These are phyloP conservation scores for Scheffersomyces insectosa DNA, from an alignment of 1,139 yeast genomes.

Conservation along the genomic window DNA sequence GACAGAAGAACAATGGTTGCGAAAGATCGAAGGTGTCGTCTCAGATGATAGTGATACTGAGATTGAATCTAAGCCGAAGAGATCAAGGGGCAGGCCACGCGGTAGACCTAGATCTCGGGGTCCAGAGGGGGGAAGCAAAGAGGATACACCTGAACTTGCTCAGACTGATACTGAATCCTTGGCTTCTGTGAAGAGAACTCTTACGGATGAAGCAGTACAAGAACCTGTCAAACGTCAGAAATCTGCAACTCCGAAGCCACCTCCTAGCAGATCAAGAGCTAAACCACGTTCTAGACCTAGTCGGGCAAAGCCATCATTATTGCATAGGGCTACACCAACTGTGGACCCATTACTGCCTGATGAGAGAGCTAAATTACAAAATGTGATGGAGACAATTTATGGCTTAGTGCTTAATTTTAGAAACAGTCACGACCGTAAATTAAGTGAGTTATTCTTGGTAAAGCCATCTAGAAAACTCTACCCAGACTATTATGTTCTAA, in stretches of 20 bases:
- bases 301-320: conserved; percentile 16
- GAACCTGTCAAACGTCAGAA: conserved; percentile 25
- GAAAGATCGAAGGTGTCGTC: conserved; percentile 52
- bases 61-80: conserved; percentile 23
- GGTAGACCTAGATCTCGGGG: conserved; percentile 16
- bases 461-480: conserved; percentile 73
- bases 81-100: conserved; percentile 27
- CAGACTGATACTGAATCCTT: conserved; percentile 6
- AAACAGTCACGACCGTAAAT: conserved; percentile 43
- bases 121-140: conserved; percentile 9
- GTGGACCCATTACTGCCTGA: conserved; percentile 42
- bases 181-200: conserved; percentile 9
- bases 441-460: conserved; percentile 64
- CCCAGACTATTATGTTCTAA: conserved; percentile 85
- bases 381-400: conserved; percentile 43
- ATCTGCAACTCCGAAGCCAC: conserved; percentile 27
- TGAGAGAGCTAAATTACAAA: conserved; percentile 44
- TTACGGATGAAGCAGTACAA: conserved; percentile 7
- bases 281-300: conserved; percentile 23
- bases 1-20: conserved; percentile 79
- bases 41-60: conserved; percentile 37
- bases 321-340: conserved; percentile 39
- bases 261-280: conserved; percentile 19
- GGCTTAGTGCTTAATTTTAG: conserved; percentile 43
- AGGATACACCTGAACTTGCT: conserved; percentile 3